Percentiles rank a stretch among this genome's conserved stretches.
Conservation (phyloP, 179 eudicot genomes). For the Camellia oleifera region DNA sequence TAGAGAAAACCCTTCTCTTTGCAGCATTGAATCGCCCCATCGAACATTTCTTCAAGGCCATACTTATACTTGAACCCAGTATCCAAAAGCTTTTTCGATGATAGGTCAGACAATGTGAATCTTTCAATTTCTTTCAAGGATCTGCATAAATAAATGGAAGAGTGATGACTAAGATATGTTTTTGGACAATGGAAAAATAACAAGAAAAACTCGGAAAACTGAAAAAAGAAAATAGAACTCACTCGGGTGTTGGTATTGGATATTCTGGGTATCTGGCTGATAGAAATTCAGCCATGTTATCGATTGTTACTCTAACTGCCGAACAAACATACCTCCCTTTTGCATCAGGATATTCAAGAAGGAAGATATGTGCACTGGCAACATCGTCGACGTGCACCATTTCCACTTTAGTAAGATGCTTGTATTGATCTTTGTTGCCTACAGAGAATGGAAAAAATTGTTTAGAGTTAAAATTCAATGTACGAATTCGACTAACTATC, state of each 20-base stretch:
- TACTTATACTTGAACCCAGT: slow-evolving; percentile 37
- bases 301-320: slow-evolving; percentile 12
- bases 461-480: not conserved
- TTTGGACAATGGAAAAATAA: not conserved
- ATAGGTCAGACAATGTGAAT: not conserved
- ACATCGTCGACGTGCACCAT: slow-evolving; percentile 43
- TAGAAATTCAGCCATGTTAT: slow-evolving; percentile 27
- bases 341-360: slow-evolving; percentile 36
- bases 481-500: not conserved
- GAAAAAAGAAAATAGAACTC: not conserved
- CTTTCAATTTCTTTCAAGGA: slow-evolving; percentile 18
- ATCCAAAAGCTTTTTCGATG: slow-evolving; percentile 40
- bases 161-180: not conserved
- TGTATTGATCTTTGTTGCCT: slow-evolving; percentile 13
- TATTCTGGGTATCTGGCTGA: slow-evolving; percentile 32
- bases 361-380: slow-evolving; percentile 36
- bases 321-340: slow-evolving; percentile 48
- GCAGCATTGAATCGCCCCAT: slow-evolving; percentile 40
- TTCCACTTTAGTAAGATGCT: not conserved
- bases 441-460: not conserved
- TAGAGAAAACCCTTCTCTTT: slow-evolving; percentile 34
- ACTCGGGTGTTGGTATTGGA: slow-evolving; percentile 24
- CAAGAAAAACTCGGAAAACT: not conserved
- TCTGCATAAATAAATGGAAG: slow-evolving; percentile 16
- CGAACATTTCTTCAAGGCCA: slow-evolving; percentile 41